Evolutionary conservation across 495 filamentous ascomycete genomes (phyloP), one percentile per base, ranked within the genome.

Genomic region (Talaromyces thailandensis): DNA sequence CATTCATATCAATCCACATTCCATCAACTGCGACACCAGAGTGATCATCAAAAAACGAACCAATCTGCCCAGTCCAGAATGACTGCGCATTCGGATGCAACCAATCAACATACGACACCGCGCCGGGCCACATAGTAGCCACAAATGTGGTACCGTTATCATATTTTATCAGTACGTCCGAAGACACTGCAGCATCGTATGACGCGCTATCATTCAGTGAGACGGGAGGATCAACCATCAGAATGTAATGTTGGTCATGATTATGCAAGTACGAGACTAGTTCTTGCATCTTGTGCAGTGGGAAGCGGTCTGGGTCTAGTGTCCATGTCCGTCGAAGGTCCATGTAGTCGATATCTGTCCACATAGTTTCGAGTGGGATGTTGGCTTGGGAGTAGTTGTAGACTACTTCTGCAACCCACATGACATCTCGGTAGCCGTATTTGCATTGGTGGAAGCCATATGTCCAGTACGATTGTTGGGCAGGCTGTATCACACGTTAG

Each of bases 401-500:
- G 5, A 82, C 77, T 18, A 84, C 76, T 24, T 76, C 75, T 24
- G 79, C 71, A 5, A 82, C 52, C 62, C 63, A 66, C 8, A 70
- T 74, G 73, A 78, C 81, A 63, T 82, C 81, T 40, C 69, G 68
- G 65, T 85, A 85, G n/a, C 82, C 82, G 73, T 80, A 85, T 60
- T 80, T 70, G 65, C 81, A 84, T 63, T 85, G 82, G 65, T 85
- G 82, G 67, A 73, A 84, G 4, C 85, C 85, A 64, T 87, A 82
- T 4, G 81, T 81, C 52, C 72, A 85, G 66, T 87, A 87, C 63
- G 82, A 79, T 64, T 87, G 84, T 84, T 88, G 84, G 1, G 79
- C 80, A 16, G 86, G 86, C 16, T 85, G n/a, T 37, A 5, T 6
- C 29, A 16, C 2, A 35, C 25, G 12, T 32, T 16, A 37, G 18